A percentile compares a stretch with the other conserved stretches of the same genome.
Evolutionary conservation across 179 eudicot genomes (phyloP).

Genomic region (Beta corolliflora): DNA sequence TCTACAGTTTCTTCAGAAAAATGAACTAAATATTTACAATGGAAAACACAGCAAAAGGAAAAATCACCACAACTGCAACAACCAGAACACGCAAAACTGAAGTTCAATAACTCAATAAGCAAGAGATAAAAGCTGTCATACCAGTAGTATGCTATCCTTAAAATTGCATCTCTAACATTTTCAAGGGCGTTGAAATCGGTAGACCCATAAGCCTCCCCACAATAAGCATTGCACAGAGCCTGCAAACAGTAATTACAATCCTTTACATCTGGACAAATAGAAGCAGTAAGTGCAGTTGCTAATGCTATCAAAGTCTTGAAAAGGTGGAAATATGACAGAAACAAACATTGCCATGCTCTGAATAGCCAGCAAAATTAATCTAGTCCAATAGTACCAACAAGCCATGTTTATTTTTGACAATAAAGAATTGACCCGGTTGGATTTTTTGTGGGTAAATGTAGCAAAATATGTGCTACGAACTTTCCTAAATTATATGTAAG

Average conservation of each 20-base stretch:
- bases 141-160: slow-evolving; percentile 96
- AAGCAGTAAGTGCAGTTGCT: neutral
- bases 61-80: neutral
- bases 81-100: neutral
- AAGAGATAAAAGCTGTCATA: slow-evolving; percentile 26
- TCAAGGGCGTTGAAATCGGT: slow-evolving; percentile 71
- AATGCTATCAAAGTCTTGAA: neutral
- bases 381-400: neutral
- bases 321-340: neutral
- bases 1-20: neutral
- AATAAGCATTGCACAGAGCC: slow-evolving; percentile 82
- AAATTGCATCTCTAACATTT: slow-evolving; percentile 78
- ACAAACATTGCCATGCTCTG: neutral
- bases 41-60: neutral
- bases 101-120: neutral
- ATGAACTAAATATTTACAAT: neutral
- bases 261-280: neutral
- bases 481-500: neutral
- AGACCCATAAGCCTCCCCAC: slow-evolving; percentile 83
- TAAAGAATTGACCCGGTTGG: neutral
- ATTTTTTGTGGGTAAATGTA: neutral
- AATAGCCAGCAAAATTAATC: neutral
- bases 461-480: neutral
- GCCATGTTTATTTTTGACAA: neutral
- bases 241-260: slow-evolving; percentile 35